Conservation (phyloP, 2,329 filamentous ascomycete species). For the Pseudogymnoascus sp. region DNA sequence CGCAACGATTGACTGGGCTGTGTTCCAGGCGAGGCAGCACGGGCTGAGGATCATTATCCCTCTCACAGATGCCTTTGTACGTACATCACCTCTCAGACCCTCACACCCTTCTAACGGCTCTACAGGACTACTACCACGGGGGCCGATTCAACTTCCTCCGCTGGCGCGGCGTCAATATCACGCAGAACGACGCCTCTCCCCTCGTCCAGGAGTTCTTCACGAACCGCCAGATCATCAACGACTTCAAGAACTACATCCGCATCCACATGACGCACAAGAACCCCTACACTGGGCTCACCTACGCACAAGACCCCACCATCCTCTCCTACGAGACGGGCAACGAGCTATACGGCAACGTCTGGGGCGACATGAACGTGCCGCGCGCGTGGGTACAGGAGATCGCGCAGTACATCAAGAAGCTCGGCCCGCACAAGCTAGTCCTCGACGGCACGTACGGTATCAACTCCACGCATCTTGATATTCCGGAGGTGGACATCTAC, state of each 20-base stretch:
- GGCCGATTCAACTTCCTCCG: slow-evolving; percentile 41
- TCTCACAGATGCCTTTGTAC: slow-evolving; percentile 38
- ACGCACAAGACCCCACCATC: slow-evolving; percentile 41
- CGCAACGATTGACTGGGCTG: slow-evolving; percentile 39
- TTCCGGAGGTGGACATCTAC: slow-evolving; percentile 38
- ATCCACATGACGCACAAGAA: slow-evolving; percentile 38
- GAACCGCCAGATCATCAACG: slow-evolving; percentile 32
- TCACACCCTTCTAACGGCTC: slow-evolving; percentile 2
- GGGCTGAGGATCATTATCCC: slow-evolving; percentile 37
- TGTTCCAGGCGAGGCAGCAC: slow-evolving; percentile 36
- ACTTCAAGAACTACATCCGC: slow-evolving; percentile 39
- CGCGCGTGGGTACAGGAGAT: slow-evolving; percentile 36
- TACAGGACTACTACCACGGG: slow-evolving; percentile 40
- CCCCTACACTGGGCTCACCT: slow-evolving; percentile 36
- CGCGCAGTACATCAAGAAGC: slow-evolving; percentile 32
- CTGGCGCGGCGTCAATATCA: slow-evolving; percentile 37
- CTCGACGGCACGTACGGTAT: slow-evolving; percentile 42
- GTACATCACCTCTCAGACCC: not conserved
- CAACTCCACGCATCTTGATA: slow-evolving; percentile 34
- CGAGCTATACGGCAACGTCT: slow-evolving; percentile 36
- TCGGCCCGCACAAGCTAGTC: slow-evolving; percentile 36
- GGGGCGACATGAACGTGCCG: slow-evolving; percentile 37
- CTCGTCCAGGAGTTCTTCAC: slow-evolving; percentile 38
- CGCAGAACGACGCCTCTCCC: slow-evolving; percentile 25
- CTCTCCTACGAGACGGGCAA: slow-evolving; percentile 43